Base-by-base conservation (phyloP, 805 yeast species). In the Starmerella ratchasimensis region DNA sequence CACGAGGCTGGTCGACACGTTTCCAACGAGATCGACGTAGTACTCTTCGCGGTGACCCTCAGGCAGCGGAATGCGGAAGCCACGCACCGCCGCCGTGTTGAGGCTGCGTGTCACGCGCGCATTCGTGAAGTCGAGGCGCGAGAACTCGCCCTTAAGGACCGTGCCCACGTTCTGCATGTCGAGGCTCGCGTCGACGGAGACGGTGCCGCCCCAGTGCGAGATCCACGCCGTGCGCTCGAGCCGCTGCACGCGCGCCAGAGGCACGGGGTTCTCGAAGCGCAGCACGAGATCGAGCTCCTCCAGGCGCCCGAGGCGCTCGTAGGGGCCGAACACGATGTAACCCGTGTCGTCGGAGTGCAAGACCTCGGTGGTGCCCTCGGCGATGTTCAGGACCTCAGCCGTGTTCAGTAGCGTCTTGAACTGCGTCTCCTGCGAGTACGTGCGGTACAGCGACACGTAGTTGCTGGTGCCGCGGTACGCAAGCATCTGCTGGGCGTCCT, bases 1-100 rank as follows among this genome's bases (percentile, higher is more conserved):
- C 10, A 48, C 42, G 5, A 16, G 22, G 34, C 79, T 77, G 3
- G 96, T 80, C 5, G 94, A 76, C 11, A 88, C 94, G 60, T 82
- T 81, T 26, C 98, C 98, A 21, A 88, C 94, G 47, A 79, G 70
- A 58, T 90, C 98, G 9, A 83, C 76, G 55, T 65, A 82, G 61
- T 81, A 90, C 40, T 76, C 69, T 43, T 77, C 90, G n/a, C 66
- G 55, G 15, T 77, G 62, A 21, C 60, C 59, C 17, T 60, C 56
- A 9, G 71, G 70, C 22, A 80, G 55, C 6, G 67, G 68, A 43
- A 81, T 56, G 43, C 74, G 76, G 41, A 84, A 54, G 20, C 71
- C 72, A 23, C 71, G 65, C 28, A 82, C 57, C 3, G 81, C 76
- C 39, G 77, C 73, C 36, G 72, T 65, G 43, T 69, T 64, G 49